Evolutionary conservation across 192 early-diverging fungal genomes (phyloP).

Genomic region (Coemansia sp.): DNA sequence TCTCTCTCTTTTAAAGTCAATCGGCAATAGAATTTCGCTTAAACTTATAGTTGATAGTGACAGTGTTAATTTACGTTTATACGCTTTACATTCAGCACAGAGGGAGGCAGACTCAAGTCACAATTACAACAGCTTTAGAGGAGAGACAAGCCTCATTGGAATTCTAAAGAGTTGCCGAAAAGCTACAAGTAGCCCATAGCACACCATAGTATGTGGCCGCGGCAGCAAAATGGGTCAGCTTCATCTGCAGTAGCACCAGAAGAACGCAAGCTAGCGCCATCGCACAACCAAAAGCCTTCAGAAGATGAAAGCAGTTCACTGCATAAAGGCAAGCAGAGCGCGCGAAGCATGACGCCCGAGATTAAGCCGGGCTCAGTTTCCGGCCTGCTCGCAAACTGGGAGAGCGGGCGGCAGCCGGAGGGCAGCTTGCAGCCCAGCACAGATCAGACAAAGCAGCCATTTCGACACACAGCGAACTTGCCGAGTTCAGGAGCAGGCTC

Average conservation of each 20-base stretch:
- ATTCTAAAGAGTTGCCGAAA: too few species aligned
- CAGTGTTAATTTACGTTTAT: too few species aligned
- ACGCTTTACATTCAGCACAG: too few species aligned
- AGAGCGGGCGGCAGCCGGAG: slow-evolving; percentile 1
- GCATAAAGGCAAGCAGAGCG: too few species aligned
- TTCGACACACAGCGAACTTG: background rate
- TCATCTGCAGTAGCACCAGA: slow-evolving; percentile 3
- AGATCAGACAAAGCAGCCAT: slow-evolving; percentile 2
- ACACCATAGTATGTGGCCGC: slow-evolving; percentile 9
- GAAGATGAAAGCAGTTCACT: background rate
- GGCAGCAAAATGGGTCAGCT: slow-evolving; percentile 11
- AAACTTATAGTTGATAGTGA: too few species aligned
- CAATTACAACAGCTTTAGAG: too few species aligned
- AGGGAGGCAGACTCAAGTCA: too few species aligned
- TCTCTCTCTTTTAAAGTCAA: too few species aligned
- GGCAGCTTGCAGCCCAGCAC: background rate
- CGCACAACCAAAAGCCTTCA: background rate
- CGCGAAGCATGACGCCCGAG: background rate
- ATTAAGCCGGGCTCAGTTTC: background rate
- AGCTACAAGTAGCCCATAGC: background rate
- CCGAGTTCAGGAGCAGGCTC: background rate
- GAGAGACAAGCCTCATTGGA: too few species aligned
- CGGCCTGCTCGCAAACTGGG: background rate
- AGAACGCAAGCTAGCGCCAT: background rate
- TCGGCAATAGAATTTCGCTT: too few species aligned